These are phyloP conservation scores for Acanthochlamys bracteata DNA, from an alignment of 106 monocot species.

Conservation along the genomic window DNA sequence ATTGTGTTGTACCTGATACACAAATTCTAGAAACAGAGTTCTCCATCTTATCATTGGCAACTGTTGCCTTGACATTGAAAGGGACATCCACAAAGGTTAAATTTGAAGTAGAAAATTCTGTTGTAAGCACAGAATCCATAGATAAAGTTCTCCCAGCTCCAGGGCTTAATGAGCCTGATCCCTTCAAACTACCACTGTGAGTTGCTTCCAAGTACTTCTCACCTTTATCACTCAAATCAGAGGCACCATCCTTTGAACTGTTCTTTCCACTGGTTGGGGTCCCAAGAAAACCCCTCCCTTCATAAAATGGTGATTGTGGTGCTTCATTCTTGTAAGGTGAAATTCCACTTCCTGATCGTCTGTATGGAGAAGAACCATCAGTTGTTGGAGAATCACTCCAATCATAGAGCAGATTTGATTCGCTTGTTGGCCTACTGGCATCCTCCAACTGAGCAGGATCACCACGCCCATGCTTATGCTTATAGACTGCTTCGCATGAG, in stretches of 20 bases:
- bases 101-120: constrained; percentile 20
- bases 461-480: constrained; percentile 38
- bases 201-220: constrained; percentile 19
- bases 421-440: constrained; percentile 37
- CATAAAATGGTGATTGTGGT: constrained; percentile 31
- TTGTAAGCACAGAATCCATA: constrained; percentile 22
- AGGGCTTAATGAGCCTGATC: constrained; percentile 36
- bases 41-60: constrained; percentile 6
- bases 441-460: constrained; percentile 21
- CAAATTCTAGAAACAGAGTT: no score
- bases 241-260: constrained; percentile 2
- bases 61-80: constrained; percentile 7
- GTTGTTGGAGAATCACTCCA: constrained; percentile 54
- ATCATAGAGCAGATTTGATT: constrained; percentile 41
- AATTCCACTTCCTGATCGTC: constrained; percentile 20
- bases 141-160: constrained; percentile 24
- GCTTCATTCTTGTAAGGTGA: constrained; percentile 40
- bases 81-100: constrained; percentile 14
- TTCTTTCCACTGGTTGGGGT: constrained; percentile 25
- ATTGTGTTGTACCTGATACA: no score
- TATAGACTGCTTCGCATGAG: constrained; percentile 64
- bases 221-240: constrained; percentile 27
- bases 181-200: constrained; percentile 15
- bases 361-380: constrained; percentile 38
- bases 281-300: constrained; percentile 46